Evolutionary conservation across 768 basidiomycete species (phyloP).

Genomic region (Boletus tylopilopsis): DNA sequence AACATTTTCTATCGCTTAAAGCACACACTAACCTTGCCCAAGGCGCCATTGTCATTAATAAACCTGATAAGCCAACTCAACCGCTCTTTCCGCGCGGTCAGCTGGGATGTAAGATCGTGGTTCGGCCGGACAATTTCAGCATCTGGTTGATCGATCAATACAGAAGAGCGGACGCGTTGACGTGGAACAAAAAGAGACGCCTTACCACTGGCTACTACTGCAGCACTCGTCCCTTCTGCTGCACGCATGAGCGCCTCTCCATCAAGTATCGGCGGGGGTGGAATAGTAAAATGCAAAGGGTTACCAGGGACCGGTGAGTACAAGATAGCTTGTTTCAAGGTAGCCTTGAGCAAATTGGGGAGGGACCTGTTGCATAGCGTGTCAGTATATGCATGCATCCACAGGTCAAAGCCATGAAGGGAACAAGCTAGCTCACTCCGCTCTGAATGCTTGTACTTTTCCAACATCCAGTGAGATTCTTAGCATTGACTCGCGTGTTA

Average conservation of each 20-base stretch:
- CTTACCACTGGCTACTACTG: slow-evolving; percentile 71
- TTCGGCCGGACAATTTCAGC: slow-evolving; percentile 64
- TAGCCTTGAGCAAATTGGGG: slow-evolving; percentile 68
- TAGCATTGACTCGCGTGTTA: slow-evolving; percentile 71
- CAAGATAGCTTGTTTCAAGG: slow-evolving; percentile 79
- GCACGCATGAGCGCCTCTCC: slow-evolving; percentile 76
- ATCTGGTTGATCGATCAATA: slow-evolving; percentile 38
- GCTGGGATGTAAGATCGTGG: slow-evolving; percentile 77
- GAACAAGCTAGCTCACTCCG: slow-evolving; percentile 61
- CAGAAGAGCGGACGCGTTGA: neutral
- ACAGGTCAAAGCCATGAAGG: neutral
- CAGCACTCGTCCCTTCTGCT: slow-evolving; percentile 69
- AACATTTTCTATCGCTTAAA: neutral
- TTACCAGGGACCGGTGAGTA: slow-evolving; percentile 75
- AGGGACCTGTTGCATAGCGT: slow-evolving; percentile 49
- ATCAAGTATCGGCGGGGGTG: slow-evolving; percentile 62
- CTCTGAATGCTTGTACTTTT: slow-evolving; percentile 55
- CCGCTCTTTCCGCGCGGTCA: slow-evolving; percentile 69
- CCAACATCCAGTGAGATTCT: slow-evolving; percentile 59
- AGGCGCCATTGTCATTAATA: slow-evolving; percentile 80
- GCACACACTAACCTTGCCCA: slow-evolving; percentile 55
- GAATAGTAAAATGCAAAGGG: slow-evolving; percentile 76
- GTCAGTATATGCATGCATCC: neutral
- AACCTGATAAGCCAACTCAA: slow-evolving; percentile 85
- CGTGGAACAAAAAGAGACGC: neutral